Percentiles rank a stretch among this genome's conserved stretches.
phyloP scores from a whole-genome alignment of 2,329 filamentous ascomycete genomes.

The Chaetomium olivaceum region DNA sequence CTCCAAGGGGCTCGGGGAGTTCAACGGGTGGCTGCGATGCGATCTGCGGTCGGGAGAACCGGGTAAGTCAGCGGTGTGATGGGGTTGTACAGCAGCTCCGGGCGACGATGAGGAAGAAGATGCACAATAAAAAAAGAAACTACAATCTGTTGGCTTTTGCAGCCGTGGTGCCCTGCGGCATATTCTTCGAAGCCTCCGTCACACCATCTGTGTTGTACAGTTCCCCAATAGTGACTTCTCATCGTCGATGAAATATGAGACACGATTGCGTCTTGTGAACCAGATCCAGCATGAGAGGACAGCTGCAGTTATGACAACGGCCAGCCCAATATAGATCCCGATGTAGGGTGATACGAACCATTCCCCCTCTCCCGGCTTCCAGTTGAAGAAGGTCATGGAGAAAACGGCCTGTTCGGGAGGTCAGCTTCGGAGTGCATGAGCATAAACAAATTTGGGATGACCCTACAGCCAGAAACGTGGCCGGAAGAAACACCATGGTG shows the following conservation, averaged over 20 bases:
- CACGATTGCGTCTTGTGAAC: background rate
- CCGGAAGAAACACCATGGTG: background rate
- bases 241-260: background rate
- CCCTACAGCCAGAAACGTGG: background rate
- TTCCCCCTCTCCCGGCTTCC: background rate
- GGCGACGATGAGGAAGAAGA: background rate
- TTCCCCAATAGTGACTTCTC: background rate
- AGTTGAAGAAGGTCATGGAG: background rate
- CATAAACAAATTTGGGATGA: background rate
- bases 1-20: too few species aligned
- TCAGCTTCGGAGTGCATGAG: background rate
- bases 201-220: background rate
- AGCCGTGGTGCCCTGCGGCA: background rate
- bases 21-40: too few species aligned
- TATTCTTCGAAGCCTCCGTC: background rate
- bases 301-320: background rate
- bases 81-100: too few species aligned
- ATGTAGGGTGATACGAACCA: background rate
- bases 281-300: background rate
- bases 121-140: background rate
- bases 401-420: background rate
- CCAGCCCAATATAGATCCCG: background rate
- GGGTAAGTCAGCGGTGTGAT: background rate
- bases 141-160: too few species aligned
- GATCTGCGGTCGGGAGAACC: background rate